These are phyloP conservation scores for Penicillium cinerascens DNA, from an alignment of 495 filamentous ascomycete genomes.

Conservation along the genomic window DNA sequence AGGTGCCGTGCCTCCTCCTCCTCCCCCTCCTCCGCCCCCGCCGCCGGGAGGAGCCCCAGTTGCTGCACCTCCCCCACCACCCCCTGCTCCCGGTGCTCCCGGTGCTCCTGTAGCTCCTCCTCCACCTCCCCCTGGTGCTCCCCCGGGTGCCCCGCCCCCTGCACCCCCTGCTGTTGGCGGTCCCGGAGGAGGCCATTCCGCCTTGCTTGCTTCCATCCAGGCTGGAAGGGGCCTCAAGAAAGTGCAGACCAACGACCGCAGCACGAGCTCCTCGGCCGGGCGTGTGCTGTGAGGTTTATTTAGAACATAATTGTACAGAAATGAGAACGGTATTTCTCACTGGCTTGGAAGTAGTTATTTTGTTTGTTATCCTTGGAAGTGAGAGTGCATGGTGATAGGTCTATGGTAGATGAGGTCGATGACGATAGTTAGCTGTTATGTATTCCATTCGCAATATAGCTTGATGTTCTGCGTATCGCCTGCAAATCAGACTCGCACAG, in stretches of 20 bases:
- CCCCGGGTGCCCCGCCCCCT: conserved; percentile 46
- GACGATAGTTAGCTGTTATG: not conserved
- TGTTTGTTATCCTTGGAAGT: not conserved
- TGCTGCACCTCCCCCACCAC: conserved; percentile 23
- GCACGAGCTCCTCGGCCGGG: conserved; percentile 63
- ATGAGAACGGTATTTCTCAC: not conserved
- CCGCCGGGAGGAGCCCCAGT: conserved; percentile 21
- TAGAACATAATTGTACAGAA: conserved; percentile 23
- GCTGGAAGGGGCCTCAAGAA: conserved; percentile 73
- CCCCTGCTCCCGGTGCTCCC: conserved; percentile 24
- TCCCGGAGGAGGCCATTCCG: conserved; percentile 50
- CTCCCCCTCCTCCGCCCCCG: conserved; percentile 46
- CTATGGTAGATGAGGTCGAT: not conserved
- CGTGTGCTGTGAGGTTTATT: conserved; percentile 52
- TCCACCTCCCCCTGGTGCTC: conserved; percentile 24
- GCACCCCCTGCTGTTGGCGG: conserved; percentile 52
- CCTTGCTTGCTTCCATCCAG: conserved; percentile 76
- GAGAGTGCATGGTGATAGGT: not conserved
- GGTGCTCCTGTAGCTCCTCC: conserved; percentile 28
- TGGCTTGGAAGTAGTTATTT: not conserved
- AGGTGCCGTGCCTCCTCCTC: conserved; percentile 25
- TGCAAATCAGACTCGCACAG: too few relatives aligned
- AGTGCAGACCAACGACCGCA: conserved; percentile 82
- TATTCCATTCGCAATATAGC: conserved; percentile 1
- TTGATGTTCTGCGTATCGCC: not conserved